Evolutionary conservation across 78 protist species (phyloP).

Genomic region (Dictyostelium discoideum): DNA sequence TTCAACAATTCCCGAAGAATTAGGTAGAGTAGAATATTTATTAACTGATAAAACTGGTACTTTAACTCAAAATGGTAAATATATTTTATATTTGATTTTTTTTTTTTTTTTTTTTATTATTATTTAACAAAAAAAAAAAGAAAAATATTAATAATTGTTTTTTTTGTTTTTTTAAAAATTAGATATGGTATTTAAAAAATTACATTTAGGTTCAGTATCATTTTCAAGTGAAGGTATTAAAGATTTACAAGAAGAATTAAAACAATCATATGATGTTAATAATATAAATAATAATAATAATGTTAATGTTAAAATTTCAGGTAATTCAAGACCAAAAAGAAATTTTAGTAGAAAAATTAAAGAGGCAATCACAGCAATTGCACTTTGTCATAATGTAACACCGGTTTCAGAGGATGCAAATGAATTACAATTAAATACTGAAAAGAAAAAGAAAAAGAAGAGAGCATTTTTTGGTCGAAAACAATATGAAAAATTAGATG

Average conservation of each 20-base stretch:
- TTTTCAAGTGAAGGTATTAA: constrained; percentile 81
- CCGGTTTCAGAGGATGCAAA: constrained; percentile 79
- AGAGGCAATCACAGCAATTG: constrained; percentile 90
- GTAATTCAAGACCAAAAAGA: neutral
- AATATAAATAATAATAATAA: neutral
- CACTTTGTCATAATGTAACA: constrained; percentile 98
- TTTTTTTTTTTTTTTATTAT: neutral
- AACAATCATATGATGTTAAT: constrained; percentile 4
- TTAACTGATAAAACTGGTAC: constrained; percentile 99
- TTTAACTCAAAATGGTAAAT: constrained; percentile 94
- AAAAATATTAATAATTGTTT: too few species aligned
- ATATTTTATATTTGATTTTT: neutral
- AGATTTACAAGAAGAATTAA: constrained; percentile 68
- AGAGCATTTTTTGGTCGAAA: neutral
- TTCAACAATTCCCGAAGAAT: constrained; percentile 97
- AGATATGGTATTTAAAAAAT: constrained; percentile 92
- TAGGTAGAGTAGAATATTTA: constrained; percentile 97
- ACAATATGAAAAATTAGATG: constrained; percentile 32
- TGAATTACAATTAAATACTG: neutral
- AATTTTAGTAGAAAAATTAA: constrained; percentile 42
- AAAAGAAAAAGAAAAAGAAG: constrained; percentile 22
- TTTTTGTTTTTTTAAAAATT: too few species aligned
- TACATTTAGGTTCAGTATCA: constrained; percentile 89
- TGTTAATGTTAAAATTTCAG: neutral
- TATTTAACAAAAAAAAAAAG: too few species aligned